These are phyloP conservation scores for Phytophthora fragariae DNA, from an alignment of 352 stramenopile species.

Conservation along the genomic window DNA sequence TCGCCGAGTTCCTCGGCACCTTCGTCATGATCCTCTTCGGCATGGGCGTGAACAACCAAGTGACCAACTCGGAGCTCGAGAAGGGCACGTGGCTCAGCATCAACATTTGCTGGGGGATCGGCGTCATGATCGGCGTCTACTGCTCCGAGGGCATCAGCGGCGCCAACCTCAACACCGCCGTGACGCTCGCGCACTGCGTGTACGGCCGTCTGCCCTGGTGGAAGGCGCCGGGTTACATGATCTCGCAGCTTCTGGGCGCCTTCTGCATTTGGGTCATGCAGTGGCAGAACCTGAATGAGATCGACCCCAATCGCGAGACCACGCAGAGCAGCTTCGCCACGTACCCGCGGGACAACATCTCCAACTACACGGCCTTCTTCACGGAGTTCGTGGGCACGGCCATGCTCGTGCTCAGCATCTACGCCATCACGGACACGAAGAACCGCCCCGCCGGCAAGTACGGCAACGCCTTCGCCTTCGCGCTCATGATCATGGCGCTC, in stretches of 20 bases:
- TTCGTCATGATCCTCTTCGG: constrained; percentile 63
- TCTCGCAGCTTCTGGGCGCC: no score
- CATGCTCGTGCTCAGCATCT: constrained; percentile 52
- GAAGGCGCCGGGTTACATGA: no score
- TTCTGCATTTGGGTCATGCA: constrained; percentile 46
- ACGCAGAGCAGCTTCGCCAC: constrained; percentile 46
- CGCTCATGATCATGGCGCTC: constrained; percentile 56
- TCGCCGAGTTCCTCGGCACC: constrained; percentile 56
- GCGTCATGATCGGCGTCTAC: constrained; percentile 60
- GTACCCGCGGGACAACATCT: constrained; percentile 44
- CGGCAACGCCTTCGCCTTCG: constrained; percentile 40
- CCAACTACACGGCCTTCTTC: constrained; percentile 49
- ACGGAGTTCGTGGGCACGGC: constrained; percentile 55
- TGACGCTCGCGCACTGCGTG: no score
- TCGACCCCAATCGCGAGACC: constrained; percentile 47
- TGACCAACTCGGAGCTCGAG: no score
- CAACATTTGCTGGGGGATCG: constrained; percentile 58
- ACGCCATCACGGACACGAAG: constrained; percentile 46
- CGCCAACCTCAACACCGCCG: no score
- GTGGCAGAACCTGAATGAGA: constrained; percentile 48
- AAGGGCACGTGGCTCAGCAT: constrained; percentile 68
- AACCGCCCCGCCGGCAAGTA: constrained; percentile 45
- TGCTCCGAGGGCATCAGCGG: constrained; percentile 44
- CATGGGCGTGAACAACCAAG: constrained; percentile 65
- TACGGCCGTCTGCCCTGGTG: no score